These are phyloP conservation scores for Ustilago cynodontis DNA, from an alignment of 1,284 basidiomycete species.

Conservation along the genomic window DNA sequence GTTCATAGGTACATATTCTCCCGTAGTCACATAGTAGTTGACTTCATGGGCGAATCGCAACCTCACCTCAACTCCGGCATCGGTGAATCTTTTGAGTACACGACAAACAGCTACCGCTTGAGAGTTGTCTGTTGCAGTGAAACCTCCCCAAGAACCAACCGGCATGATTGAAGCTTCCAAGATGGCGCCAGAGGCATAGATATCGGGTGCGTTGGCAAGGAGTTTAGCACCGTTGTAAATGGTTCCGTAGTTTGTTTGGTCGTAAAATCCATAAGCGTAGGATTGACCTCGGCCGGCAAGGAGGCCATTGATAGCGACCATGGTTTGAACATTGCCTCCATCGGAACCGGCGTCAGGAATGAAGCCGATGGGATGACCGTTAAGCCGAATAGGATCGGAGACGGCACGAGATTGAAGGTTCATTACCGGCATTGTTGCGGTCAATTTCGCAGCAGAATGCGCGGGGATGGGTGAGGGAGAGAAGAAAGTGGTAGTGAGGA, in stretches of 20 bases:
- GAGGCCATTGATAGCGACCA: slow-evolving; percentile 45
- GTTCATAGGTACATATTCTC: slow-evolving; percentile 31
- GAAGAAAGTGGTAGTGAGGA: too few relatives aligned
- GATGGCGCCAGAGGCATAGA: slow-evolving; percentile 67
- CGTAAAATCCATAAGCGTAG: slow-evolving; percentile 65
- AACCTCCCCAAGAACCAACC: slow-evolving; percentile 50
- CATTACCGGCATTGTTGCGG: slow-evolving; percentile 32
- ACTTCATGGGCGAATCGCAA: slow-evolving; percentile 70
- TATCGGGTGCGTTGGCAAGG: slow-evolving; percentile 63
- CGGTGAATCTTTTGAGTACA: slow-evolving; percentile 71
- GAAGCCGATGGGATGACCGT: slow-evolving; percentile 47
- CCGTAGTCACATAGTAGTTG: slow-evolving; percentile 50
- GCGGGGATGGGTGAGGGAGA: too few relatives aligned
- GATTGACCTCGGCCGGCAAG: slow-evolving; percentile 36
- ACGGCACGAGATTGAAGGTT: slow-evolving; percentile 28
- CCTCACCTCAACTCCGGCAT: slow-evolving; percentile 70
- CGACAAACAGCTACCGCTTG: slow-evolving; percentile 67
- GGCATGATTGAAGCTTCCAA: slow-evolving; percentile 69
- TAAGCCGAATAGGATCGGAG: slow-evolving; percentile 35
- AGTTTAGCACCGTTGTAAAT: slow-evolving; percentile 69
- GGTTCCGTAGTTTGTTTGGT: slow-evolving; percentile 67
- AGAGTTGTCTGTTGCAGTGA: slow-evolving; percentile 60
- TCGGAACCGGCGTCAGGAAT: slow-evolving; percentile 63
- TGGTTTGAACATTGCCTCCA: slow-evolving; percentile 57
- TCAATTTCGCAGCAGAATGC: too few relatives aligned